These are phyloP conservation scores for Acanthamoeba royreba DNA, from an alignment of 208 protist genomes.

Conservation along the genomic window DNA sequence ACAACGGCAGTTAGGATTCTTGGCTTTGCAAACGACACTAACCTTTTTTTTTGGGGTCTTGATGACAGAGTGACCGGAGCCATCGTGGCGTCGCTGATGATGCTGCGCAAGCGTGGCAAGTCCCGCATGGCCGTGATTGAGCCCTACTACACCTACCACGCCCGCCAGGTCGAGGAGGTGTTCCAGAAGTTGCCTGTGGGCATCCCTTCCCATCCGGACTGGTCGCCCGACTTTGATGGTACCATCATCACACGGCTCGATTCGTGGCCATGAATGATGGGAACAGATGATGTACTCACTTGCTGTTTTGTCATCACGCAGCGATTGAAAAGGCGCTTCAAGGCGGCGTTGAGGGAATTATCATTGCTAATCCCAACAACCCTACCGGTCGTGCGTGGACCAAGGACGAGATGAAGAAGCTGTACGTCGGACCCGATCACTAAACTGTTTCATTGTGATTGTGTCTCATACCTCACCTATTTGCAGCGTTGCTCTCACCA, in stretches of 20 bases:
- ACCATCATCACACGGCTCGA: neutral
- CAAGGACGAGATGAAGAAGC: slow-evolving; percentile 31
- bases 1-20: neutral
- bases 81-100: neutral
- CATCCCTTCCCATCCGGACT: neutral
- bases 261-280: neutral
- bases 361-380: neutral
- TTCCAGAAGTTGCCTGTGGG: neutral
- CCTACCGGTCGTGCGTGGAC: neutral
- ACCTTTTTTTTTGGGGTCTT: no score
- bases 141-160: slow-evolving; percentile 47
- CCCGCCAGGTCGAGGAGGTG: slow-evolving; percentile 16
- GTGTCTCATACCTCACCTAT: neutral
- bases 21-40: no score
- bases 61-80: neutral
- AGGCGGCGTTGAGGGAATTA: neutral
- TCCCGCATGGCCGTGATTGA: neutral
- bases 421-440: no score
- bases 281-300: neutral
- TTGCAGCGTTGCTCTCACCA: neutral
- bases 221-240: neutral
- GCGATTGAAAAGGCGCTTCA: neutral
- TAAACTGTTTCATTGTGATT: neutral
- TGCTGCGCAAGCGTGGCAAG: neutral
- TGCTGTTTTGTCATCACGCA: neutral